Percentiles rank a stretch among this genome's conserved stretches.
phyloP scores from a whole-genome alignment of 306 rosid genomes.

The Rubus idaeus region DNA sequence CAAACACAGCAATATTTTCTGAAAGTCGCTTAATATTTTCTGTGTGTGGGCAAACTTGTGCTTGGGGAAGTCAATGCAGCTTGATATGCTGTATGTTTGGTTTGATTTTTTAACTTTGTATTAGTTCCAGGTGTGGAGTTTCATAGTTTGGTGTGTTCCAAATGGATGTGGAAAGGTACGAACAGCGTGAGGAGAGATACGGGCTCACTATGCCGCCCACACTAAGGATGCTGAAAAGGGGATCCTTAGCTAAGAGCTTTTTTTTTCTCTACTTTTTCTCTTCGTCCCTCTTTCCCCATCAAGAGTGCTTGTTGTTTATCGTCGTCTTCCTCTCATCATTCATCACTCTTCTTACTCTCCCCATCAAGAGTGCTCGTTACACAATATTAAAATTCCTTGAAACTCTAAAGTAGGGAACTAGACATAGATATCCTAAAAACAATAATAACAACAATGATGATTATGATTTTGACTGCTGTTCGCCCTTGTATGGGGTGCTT shows the following conservation, averaged over 20 bases:
- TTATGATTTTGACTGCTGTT: too few species aligned
- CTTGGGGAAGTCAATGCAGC: neutral
- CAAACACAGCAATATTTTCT: neutral
- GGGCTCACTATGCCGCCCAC: too few species aligned
- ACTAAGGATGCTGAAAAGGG: neutral
- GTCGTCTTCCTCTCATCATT: neutral
- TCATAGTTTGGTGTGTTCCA: neutral
- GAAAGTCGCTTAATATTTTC: neutral
- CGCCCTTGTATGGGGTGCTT: neutral
- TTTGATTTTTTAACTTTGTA: neutral
- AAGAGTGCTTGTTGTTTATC: neutral
- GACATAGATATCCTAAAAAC: neutral
- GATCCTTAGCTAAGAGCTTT: neutral
- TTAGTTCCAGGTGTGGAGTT: slow-evolving; percentile 13
- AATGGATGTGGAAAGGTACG: slow-evolving; percentile 55
- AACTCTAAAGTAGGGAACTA: neutral
- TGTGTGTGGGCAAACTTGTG: neutral
- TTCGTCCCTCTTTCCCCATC: neutral
- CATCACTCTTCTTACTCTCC: neutral
- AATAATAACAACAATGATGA: too few species aligned
- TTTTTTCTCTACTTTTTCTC: neutral
- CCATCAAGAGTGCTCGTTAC: neutral
- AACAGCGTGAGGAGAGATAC: slow-evolving; percentile 39
- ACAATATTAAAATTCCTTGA: neutral
- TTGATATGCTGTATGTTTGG: neutral